phyloP scores from a whole-genome alignment of 2,329 filamentous ascomycete genomes.

The Pyrenochaeta sp. region DNA sequence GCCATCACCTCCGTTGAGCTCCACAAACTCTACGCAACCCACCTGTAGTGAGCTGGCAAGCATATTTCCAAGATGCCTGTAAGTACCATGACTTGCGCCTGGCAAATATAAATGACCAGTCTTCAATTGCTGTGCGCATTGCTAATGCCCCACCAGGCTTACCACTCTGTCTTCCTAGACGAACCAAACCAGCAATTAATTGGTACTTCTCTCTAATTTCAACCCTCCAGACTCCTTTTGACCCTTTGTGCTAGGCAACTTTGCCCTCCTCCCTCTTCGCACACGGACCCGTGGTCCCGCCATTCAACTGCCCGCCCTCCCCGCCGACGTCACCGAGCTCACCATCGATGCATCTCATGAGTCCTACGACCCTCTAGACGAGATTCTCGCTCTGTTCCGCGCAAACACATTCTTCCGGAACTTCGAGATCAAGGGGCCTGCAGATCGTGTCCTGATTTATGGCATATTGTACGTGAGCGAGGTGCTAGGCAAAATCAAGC shows the following conservation, averaged over 20 bases:
- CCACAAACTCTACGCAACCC: conserved; percentile 25
- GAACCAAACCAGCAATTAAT: conserved; percentile 74
- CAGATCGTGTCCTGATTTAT: conserved; percentile 94
- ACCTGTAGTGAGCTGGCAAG: conserved; percentile 16
- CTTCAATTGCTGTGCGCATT: background rate
- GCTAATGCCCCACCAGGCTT: conserved; percentile 70
- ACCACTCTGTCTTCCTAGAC: conserved; percentile 96
- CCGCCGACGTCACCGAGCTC: conserved; percentile 63
- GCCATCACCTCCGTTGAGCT: conserved; percentile 39
- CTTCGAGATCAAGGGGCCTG: conserved; percentile 97
- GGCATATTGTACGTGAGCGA: conserved; percentile 95
- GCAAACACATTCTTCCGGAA: conserved; percentile 99
- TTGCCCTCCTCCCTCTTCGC: conserved; percentile 91
- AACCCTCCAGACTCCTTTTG: background rate
- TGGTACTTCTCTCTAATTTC: conserved; percentile 53
- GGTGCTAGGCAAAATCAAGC: conserved; percentile 86
- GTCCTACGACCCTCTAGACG: conserved; percentile 95
- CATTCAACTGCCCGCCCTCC: conserved; percentile 75
- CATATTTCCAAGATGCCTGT: conserved; percentile 57
- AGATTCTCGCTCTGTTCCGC: conserved; percentile 90
- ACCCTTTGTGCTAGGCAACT: conserved; percentile 71
- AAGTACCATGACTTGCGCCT: conserved; percentile 25
- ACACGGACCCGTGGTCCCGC: conserved; percentile 96
- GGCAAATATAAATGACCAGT: background rate
- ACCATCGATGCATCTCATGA: conserved; percentile 81